Percentiles rank a stretch among this genome's conserved stretches.
These are phyloP conservation scores for Penicillium antarcticum DNA, from an alignment of 495 filamentous ascomycete species.

Conservation along the genomic window DNA sequence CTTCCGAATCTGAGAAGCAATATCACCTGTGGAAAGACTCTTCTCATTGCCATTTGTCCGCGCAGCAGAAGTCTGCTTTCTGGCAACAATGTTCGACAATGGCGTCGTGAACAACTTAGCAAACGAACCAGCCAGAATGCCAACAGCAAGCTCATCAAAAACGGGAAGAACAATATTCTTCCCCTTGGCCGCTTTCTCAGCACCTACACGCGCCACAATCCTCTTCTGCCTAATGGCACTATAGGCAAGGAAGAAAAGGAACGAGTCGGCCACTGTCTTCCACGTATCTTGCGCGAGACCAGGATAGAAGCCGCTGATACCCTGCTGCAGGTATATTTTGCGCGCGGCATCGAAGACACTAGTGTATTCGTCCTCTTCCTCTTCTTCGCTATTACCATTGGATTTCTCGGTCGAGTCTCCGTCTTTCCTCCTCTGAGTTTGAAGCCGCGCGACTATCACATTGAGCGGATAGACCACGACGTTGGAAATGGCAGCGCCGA, in stretches of 20 bases:
- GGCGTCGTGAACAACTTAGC: constrained; percentile 79
- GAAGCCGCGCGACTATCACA: constrained; percentile 79
- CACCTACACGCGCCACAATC: constrained; percentile 40
- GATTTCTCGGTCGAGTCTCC: constrained; percentile 12
- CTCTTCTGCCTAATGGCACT: constrained; percentile 62
- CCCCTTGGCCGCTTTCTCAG: constrained; percentile 29
- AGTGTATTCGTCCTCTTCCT: constrained; percentile 52
- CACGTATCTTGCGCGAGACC: constrained; percentile 69
- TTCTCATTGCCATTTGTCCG: constrained; percentile 10
- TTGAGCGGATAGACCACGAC: constrained; percentile 78
- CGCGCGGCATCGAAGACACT: constrained; percentile 63
- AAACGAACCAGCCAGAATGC: constrained; percentile 73
- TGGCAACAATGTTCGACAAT: constrained; percentile 76
- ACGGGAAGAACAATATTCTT: constrained; percentile 54
- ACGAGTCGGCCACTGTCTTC: constrained; percentile 72
- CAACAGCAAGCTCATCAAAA: constrained; percentile 72
- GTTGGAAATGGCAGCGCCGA: constrained; percentile 78
- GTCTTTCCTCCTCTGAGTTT: constrained; percentile 66
- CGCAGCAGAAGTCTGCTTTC: constrained; percentile 70
- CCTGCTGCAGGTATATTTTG: constrained; percentile 70
- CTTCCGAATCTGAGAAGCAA: constrained; percentile 57
- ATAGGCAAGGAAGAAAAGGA: constrained; percentile 85
- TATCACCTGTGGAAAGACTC: constrained; percentile 45
- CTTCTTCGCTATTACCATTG: constrained; percentile 31
- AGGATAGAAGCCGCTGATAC: constrained; percentile 68